Evolutionary conservation across 371 early-diverging fungal genomes (phyloP).

Genomic region (Apophysomyces elegans): DNA sequence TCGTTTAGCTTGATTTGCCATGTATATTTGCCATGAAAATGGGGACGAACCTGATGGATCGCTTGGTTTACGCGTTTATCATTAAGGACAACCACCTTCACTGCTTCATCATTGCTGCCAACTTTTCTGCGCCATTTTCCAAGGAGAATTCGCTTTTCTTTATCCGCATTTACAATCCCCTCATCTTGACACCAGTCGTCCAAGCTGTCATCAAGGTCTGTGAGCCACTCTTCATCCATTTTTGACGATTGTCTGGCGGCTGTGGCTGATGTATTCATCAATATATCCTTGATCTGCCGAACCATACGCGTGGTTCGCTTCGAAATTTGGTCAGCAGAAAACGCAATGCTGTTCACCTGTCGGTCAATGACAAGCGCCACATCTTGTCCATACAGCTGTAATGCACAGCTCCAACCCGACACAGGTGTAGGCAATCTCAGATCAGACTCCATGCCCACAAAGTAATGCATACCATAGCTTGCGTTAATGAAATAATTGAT

Average conservation of each 20-base stretch:
- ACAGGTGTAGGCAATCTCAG: constrained; percentile 37
- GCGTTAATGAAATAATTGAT: constrained; percentile 46
- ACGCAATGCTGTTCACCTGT: constrained; percentile 43
- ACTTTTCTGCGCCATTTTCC: constrained; percentile 55
- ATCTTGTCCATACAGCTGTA: constrained; percentile 20
- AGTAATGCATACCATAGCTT: constrained; percentile 55
- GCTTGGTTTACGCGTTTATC: constrained; percentile 53
- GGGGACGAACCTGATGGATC: constrained; percentile 35
- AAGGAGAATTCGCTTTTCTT: constrained; percentile 35
- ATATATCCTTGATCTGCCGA: constrained; percentile 30
- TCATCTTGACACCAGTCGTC: constrained; percentile 55
- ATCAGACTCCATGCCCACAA: constrained; percentile 40
- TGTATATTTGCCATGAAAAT: background rate
- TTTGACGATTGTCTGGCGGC: constrained; percentile 12
- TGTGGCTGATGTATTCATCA: constrained; percentile 23
- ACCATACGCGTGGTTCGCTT: constrained; percentile 49
- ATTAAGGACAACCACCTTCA: constrained; percentile 52
- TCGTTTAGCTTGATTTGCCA: background rate
- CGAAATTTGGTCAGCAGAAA: constrained; percentile 37
- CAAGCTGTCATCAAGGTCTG: constrained; percentile 48
- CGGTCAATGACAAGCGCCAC: constrained; percentile 32
- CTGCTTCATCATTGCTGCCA: constrained; percentile 50
- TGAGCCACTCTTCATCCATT: constrained; percentile 49
- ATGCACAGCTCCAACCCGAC: constrained; percentile 47
- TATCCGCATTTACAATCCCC: constrained; percentile 28